Evolutionary conservation across 371 early-diverging fungal genomes (phyloP), one percentile per base, ranked within the genome.

Genomic region (Apophysomyces ossiformis): DNA sequence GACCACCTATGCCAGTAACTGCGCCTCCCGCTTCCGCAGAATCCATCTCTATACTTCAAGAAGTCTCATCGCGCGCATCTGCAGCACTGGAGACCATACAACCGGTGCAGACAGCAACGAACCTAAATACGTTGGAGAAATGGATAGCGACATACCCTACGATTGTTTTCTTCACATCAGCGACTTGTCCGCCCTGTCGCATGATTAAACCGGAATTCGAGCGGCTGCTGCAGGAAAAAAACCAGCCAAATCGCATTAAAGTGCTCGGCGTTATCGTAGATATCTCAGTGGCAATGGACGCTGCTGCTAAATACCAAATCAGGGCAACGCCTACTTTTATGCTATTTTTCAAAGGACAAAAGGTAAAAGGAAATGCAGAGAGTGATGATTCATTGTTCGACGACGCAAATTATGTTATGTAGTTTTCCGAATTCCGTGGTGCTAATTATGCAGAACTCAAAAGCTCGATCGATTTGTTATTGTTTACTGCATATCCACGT

Each of bases 101-200:
- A 13, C 60, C 77, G 0, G 65, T 68, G 32, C 84, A 74, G 63
- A 66, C 57, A 38, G 86, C 75, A 54, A 71, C 35, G 38, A 83
- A 73, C 60, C 75, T 72, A 1, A 18, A 64, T 39, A 62, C 65
- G 43, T 75, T 80, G 37, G 72, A 78, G 37, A 61, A 63, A 8
- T 72, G 77, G 18, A 77, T 89, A 21, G 64, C 75, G 3, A 62
- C 70, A 3, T 84, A 88, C 57, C 73, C 79, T 1, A 87, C 87
- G 4, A 89, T 89, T 3, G 88, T 90, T n/a, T 89, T 89, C 63
- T 92, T 93, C 67, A 93, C 92, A 4, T 88, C 90, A 1, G 82
- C 84, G 0, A 85, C 82, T 4, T 93, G 93, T 65, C 86, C 86
- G 6, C 93, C 93, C 4, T 93, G 93, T 66, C 79, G 83, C 50